Conservation (phyloP, 129 eudicot genomes). For the Ambrosia trifida region DNA sequence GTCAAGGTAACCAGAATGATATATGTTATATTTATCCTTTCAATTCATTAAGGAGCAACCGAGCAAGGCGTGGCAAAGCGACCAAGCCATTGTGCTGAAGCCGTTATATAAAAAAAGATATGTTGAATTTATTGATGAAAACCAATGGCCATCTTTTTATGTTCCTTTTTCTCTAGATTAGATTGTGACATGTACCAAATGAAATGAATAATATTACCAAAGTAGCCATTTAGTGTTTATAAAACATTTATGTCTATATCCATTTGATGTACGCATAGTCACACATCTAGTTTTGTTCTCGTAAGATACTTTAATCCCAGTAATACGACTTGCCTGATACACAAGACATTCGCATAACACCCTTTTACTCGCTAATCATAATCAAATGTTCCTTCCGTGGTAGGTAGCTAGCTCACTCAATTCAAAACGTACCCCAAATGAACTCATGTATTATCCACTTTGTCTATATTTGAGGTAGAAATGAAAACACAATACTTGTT, state of each 20-base stretch:
- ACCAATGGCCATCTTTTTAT: background rate
- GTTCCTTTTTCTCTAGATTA: background rate
- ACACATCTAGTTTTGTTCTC: background rate
- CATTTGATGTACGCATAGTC: background rate
- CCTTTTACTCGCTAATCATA: background rate
- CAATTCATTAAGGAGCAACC: too few relatives aligned
- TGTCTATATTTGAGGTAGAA: background rate
- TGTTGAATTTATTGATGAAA: background rate
- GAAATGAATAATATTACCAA: background rate
- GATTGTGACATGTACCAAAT: background rate
- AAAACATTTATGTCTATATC: background rate
- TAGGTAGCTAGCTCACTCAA: background rate
- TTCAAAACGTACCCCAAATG: background rate
- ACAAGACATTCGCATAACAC: background rate
- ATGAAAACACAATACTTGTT: background rate
- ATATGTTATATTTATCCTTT: too few relatives aligned
- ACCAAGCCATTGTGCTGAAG: too few relatives aligned
- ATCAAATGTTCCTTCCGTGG: background rate
- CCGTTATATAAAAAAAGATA: too few relatives aligned
- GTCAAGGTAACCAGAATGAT: too few relatives aligned
- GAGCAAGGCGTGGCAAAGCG: too few relatives aligned
- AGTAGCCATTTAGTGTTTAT: background rate
- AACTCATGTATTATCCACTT: background rate
- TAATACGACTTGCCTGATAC: background rate
- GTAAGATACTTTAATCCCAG: background rate